Base-by-base conservation (phyloP, 495 filamentous ascomycete genomes). In the Tuber microsphaerosporum region DNA sequence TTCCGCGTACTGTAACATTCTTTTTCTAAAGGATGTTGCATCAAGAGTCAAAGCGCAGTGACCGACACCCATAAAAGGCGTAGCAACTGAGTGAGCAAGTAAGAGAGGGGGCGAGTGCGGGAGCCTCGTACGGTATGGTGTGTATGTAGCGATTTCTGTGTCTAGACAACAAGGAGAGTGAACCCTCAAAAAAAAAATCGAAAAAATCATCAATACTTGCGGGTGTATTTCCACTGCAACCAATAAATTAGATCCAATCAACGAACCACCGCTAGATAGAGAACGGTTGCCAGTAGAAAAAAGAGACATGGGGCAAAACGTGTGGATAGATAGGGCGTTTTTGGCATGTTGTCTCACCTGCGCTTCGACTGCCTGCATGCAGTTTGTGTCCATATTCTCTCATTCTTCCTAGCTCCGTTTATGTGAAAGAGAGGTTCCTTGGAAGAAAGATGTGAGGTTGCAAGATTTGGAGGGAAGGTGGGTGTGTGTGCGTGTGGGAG, bases 361-460 rank as follows among this genome's bases (percentile, higher is more conserved):
- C 77, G 77, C 77, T 78, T 79, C 77, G 76, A 79, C 77, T 79
- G 70, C 70, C 77, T 79, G 77, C 77, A 79, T 79, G 76, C 76
- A 79, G 77, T 69, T 65, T 65, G 48, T 56, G 48, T 56, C 48
- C 48, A 56, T 48, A 48, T 56, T 56, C 48, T 26, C 48, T 56
- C 48, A 56, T 26, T 12, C 48, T 56, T 56, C 22, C 48, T 56
- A n/a, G 48, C 48, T 56, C 22, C 48, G 22, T 56, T 51, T 51
- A n/a, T 31, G n/a, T 31, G 51, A 65, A 17, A 31, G 56, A 73
- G 73, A 65, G 72, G 65, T 79, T 79, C 77, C 73, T 79, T 79
- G 72, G 77, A 78, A 79, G 77, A 72, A 78, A 78, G 77, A 79
- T 65, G 56, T 65, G 56, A 65, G 56, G 56, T 65, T 65, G n/a